A percentile compares a stretch with the other conserved stretches of the same genome.
Evolutionary conservation across 2,329 filamentous ascomycete species (phyloP).

Genomic region (Proliferodiscus dingleyae): DNA sequence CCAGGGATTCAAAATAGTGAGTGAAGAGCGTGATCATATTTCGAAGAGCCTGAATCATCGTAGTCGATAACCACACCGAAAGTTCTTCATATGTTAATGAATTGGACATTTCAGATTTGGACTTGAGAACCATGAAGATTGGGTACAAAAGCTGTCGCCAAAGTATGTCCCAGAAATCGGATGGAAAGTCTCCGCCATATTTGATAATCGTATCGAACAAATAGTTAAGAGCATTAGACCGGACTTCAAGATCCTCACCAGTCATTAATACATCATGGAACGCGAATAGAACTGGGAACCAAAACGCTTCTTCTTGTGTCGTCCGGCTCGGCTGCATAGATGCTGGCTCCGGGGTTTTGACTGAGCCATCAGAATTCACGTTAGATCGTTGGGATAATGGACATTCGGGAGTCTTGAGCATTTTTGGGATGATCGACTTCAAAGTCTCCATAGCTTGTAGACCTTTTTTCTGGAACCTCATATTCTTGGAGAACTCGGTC

Average conservation of each 20-base stretch:
- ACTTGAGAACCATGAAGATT: constrained; percentile 97
- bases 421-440: constrained; percentile 88
- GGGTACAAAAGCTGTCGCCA: constrained; percentile 96
- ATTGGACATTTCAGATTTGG: constrained; percentile 93
- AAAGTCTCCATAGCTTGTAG: constrained; percentile 91
- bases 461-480: constrained; percentile 97
- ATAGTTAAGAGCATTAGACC: constrained; percentile 86
- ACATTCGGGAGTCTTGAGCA: constrained; percentile 94
- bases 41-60: constrained; percentile 95
- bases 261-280: constrained; percentile 99
- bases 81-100: constrained; percentile 93
- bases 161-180: constrained; percentile 96
- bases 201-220: constrained; percentile 90
- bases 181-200: constrained; percentile 86
- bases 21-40: constrained; percentile 99
- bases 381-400: constrained; percentile 67
- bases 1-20: constrained; percentile 92
- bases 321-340: constrained; percentile 66
- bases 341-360: constrained; percentile 35
- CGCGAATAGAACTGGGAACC: constrained; percentile 96
- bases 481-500: constrained; percentile 98
- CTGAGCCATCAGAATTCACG: constrained; percentile 33
- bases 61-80: constrained; percentile 97
- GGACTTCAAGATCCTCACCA: constrained; percentile 93
- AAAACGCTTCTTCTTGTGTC: constrained; percentile 93